Evolutionary conservation across 768 basidiomycete species (phyloP).

Genomic region (Boletellus ananiceps): DNA sequence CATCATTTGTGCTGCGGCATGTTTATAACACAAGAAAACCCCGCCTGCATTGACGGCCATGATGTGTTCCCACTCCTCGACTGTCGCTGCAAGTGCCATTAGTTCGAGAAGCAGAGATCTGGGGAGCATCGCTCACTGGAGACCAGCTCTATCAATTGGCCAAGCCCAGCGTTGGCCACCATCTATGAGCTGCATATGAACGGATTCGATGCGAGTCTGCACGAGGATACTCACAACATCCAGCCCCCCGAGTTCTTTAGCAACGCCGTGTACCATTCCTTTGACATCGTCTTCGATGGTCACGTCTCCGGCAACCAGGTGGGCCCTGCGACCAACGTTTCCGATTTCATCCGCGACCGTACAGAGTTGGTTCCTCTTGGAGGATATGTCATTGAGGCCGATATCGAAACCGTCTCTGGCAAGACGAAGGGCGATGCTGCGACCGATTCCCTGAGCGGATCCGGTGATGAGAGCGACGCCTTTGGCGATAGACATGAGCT

Average conservation of each 20-base stretch:
- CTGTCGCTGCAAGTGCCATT: conserved; percentile 19
- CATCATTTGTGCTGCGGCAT: conserved; percentile 37
- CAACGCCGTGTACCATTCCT: conserved; percentile 33
- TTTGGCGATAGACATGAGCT: conserved; percentile 14
- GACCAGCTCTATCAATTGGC: neutral
- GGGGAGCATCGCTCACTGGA: neutral
- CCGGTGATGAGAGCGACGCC: conserved; percentile 32
- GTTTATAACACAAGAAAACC: conserved; percentile 37
- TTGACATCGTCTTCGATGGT: conserved; percentile 39
- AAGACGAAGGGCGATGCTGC: conserved; percentile 15
- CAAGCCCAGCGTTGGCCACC: conserved; percentile 15
- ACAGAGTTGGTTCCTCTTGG: conserved; percentile 10
- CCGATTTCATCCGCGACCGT: conserved; percentile 8
- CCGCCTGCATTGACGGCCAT: conserved; percentile 37
- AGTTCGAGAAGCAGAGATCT: neutral
- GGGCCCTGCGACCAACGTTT: conserved; percentile 12
- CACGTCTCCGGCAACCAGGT: conserved; percentile 35
- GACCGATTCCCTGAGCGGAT: conserved; percentile 28
- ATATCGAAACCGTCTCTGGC: conserved; percentile 25
- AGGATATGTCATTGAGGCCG: conserved; percentile 25
- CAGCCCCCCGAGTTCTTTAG: conserved; percentile 35
- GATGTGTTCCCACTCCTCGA: conserved; percentile 37
- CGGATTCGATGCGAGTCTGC: too few relatives aligned
- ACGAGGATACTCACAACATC: conserved; percentile 38
- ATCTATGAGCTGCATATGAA: neutral